These are phyloP conservation scores for Pseudogymnoascus sp. DNA, from an alignment of 2,329 filamentous ascomycete genomes.

Conservation along the genomic window DNA sequence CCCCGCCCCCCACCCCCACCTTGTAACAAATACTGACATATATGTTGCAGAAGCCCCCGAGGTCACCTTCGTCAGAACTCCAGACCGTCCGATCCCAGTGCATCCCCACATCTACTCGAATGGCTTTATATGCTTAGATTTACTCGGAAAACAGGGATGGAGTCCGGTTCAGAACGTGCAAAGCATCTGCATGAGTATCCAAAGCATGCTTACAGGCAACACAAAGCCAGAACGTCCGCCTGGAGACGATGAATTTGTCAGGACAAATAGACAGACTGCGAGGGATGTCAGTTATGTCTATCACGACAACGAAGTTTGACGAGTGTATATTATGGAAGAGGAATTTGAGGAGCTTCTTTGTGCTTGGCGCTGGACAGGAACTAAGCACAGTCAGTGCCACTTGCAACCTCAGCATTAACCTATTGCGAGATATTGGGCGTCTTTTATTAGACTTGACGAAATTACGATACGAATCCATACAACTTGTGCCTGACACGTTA, in stretches of 20 bases:
- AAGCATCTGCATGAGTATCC: constrained; percentile 91
- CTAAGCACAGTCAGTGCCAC: background rate
- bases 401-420: background rate
- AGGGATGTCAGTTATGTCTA: constrained; percentile 90
- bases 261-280: constrained; percentile 67
- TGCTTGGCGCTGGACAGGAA: background rate
- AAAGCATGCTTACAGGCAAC: constrained; percentile 97
- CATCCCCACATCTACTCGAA: constrained; percentile 98
- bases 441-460: constrained; percentile 3
- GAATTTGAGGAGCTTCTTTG: background rate
- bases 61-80: constrained; percentile 70
- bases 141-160: constrained; percentile 84
- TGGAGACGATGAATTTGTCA: constrained; percentile 84
- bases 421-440: background rate
- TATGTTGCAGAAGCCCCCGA: constrained; percentile 70
- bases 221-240: constrained; percentile 82
- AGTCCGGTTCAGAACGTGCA: constrained; percentile 95
- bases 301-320: constrained; percentile 50
- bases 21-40: background rate
- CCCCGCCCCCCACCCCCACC: background rate
- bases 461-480: background rate
- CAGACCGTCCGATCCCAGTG: constrained; percentile 69
- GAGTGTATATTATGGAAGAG: background rate
- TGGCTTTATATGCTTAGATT: constrained; percentile 94
- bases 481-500: background rate